Percentiles rank a stretch among this genome's conserved stretches.
These are phyloP conservation scores for Cyclanthera cordifolia DNA, from an alignment of 306 rosid species.

Conservation along the genomic window DNA sequence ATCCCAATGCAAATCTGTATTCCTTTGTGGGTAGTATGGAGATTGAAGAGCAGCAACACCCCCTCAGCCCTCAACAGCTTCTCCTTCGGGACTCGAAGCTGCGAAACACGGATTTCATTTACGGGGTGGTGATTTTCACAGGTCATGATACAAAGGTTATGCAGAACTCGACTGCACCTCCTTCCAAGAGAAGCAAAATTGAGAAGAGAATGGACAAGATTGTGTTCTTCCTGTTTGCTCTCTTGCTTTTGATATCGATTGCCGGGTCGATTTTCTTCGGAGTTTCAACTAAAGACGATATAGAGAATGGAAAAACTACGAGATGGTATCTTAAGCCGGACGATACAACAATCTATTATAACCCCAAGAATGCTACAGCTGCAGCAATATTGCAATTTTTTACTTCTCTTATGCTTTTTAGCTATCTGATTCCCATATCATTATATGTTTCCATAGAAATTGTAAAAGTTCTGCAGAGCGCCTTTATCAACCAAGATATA, in stretches of 20 bases:
- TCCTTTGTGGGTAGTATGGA: constrained; percentile 66
- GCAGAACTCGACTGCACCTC: constrained; percentile 88
- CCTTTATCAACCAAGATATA: constrained; percentile 76
- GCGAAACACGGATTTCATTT: constrained; percentile 77
- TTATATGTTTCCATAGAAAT: constrained; percentile 89
- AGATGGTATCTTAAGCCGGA: constrained; percentile 97
- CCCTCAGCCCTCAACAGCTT: constrained; percentile 90
- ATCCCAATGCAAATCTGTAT: constrained; percentile 91
- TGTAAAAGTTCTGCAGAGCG: constrained; percentile 84
- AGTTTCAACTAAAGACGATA: constrained; percentile 42
- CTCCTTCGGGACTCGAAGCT: constrained; percentile 93
- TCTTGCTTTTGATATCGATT: constrained; percentile 51
- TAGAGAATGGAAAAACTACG: constrained; percentile 42
- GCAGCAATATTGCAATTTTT: constrained; percentile 78
- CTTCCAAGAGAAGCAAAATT: constrained; percentile 90
- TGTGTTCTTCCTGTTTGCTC: constrained; percentile 47
- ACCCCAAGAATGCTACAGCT: constrained; percentile 43
- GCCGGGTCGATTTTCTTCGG: constrained; percentile 72
- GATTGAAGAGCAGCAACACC: constrained; percentile 46
- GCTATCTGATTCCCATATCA: constrained; percentile 92
- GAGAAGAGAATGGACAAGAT: constrained; percentile 86
- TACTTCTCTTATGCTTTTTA: constrained; percentile 77
- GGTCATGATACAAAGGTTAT: constrained; percentile 93
- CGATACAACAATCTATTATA: constrained; percentile 42
- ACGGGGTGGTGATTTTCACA: constrained; percentile 80